Evolutionary conservation across 306 rosid species (phyloP).

Genomic region (Arachis hypogaea): DNA sequence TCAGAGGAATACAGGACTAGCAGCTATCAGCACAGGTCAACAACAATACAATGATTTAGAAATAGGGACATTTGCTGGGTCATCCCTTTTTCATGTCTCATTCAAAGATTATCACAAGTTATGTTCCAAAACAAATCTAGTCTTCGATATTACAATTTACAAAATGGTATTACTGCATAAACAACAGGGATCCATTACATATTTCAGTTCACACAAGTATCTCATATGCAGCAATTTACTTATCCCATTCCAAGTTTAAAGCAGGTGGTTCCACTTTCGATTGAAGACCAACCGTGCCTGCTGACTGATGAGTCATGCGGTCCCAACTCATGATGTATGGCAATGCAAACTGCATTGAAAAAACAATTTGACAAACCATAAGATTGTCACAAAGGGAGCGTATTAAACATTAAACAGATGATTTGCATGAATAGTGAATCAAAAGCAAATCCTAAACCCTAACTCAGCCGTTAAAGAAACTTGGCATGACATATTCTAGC

Average conservation of each 20-base stretch:
- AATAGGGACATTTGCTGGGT: slow-evolving; percentile 11
- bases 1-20: neutral
- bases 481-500: slow-evolving; percentile 4
- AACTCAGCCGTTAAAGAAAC: slow-evolving; percentile 8
- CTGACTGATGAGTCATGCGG: slow-evolving; percentile 54
- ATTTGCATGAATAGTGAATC: slow-evolving; percentile 12
- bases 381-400: slow-evolving; percentile 12
- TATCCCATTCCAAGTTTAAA: slow-evolving; percentile 78
- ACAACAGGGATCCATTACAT: slow-evolving; percentile 35
- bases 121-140: slow-evolving; percentile 32
- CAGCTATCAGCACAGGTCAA: slow-evolving; percentile 1
- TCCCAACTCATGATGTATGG: slow-evolving; percentile 95
- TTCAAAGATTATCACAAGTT: slow-evolving; percentile 21
- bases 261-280: slow-evolving; percentile 41
- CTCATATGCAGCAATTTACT: slow-evolving; percentile 45
- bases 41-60: slow-evolving; percentile 8
- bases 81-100: slow-evolving; percentile 12
- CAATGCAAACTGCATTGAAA: slow-evolving; percentile 70
- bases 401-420: neutral
- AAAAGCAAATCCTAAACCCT: slow-evolving; percentile 10
- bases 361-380: neutral
- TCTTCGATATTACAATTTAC: slow-evolving; percentile 32
- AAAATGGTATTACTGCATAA: slow-evolving; percentile 31
- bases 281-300: slow-evolving; percentile 41
- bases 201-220: neutral